A percentile compares a stretch with the other conserved stretches of the same genome.
Conservation (phyloP, 805 yeast species). For the Myxozyma sirexii region DNA sequence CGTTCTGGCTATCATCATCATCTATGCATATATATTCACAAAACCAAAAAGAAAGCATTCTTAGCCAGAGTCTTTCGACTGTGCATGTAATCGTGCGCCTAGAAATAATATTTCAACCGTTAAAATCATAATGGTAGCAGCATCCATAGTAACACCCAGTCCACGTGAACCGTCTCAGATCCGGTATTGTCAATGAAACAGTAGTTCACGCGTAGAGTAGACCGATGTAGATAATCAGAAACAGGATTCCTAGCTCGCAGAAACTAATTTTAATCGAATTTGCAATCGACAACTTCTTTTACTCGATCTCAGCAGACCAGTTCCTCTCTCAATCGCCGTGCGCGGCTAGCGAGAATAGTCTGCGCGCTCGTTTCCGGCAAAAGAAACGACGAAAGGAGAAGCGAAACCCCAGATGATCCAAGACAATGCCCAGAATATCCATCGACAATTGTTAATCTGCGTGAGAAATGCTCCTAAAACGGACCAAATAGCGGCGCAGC, state of each 20-base stretch:
- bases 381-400: slow-evolving; percentile 45
- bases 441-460: slow-evolving; percentile 53
- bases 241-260: slow-evolving; percentile 60
- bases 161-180: too few species aligned
- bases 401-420: slow-evolving; percentile 46
- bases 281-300: slow-evolving; percentile 24
- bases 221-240: slow-evolving; percentile 56
- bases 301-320: slow-evolving; percentile 46
- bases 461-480: slow-evolving; percentile 55
- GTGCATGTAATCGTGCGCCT: too few species aligned
- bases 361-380: slow-evolving; percentile 56
- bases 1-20: too few species aligned
- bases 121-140: too few species aligned
- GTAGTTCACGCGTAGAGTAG: slow-evolving; percentile 59
- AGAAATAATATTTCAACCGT: too few species aligned
- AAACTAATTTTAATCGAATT: slow-evolving; percentile 53
- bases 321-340: slow-evolving; percentile 52
- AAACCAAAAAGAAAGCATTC: neutral
- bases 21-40: too few species aligned
- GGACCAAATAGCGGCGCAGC: slow-evolving; percentile 61
- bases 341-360: slow-evolving; percentile 54
- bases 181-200: too few species aligned
- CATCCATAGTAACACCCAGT: too few species aligned
- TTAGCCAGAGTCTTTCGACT: too few species aligned
- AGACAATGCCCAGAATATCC: slow-evolving; percentile 34